These are phyloP conservation scores for Podaxis sp. DNA, from an alignment of 768 basidiomycete species.

Conservation along the genomic window DNA sequence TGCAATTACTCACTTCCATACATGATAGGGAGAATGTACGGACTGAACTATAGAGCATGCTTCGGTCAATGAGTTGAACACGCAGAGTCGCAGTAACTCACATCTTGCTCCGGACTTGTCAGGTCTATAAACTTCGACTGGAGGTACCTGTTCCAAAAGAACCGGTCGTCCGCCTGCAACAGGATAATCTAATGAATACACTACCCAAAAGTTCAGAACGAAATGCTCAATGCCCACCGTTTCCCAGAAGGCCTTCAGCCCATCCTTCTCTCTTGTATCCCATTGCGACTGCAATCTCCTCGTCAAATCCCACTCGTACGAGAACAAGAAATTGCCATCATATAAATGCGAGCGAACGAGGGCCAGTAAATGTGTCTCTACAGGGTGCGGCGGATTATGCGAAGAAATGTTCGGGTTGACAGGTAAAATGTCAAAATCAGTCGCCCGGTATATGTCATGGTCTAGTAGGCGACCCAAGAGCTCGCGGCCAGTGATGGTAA, in stretches of 20 bases:
- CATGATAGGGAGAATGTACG: slow-evolving; percentile 89
- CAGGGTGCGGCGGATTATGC: slow-evolving; percentile 71
- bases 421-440: slow-evolving; percentile 90
- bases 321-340: slow-evolving; percentile 83
- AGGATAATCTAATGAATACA: neutral
- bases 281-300: slow-evolving; percentile 83
- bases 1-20: slow-evolving; percentile 78
- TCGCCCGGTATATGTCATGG: slow-evolving; percentile 85
- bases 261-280: slow-evolving; percentile 48
- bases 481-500: slow-evolving; percentile 83
- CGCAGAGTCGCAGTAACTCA: slow-evolving; percentile 32
- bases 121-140: slow-evolving; percentile 59
- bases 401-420: slow-evolving; percentile 69
- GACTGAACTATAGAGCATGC: slow-evolving; percentile 57
- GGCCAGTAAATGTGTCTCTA: slow-evolving; percentile 84
- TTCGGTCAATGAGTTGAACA: neutral
- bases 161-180: slow-evolving; percentile 85
- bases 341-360: slow-evolving; percentile 84
- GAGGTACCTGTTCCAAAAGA: slow-evolving; percentile 95
- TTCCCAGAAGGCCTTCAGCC: slow-evolving; percentile 69
- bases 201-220: neutral
- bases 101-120: slow-evolving; percentile 54
- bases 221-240: slow-evolving; percentile 48
- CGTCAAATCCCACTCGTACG: slow-evolving; percentile 89
- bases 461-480: slow-evolving; percentile 77